Evolutionary conservation across 1,139 yeast genomes (phyloP), one percentile per base, ranked within the genome.

Genomic region (Geotrichum phurueaensis): DNA sequence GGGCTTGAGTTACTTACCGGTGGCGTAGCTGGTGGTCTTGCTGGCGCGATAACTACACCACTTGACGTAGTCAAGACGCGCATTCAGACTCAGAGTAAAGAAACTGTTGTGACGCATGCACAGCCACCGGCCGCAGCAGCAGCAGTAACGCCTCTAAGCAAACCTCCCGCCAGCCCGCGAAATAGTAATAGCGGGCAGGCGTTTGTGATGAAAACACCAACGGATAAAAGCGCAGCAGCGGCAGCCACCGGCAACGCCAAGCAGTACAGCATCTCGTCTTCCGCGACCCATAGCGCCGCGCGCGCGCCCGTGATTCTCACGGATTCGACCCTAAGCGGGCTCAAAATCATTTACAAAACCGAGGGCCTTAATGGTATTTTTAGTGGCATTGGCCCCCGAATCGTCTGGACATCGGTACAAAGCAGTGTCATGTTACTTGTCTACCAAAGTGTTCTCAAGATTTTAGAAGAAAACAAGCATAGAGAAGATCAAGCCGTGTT

Each of bases 361-460:
- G 97, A 94, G 72, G 98, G 99, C 0, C 62, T 87, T 0, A 66
- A 81, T 1, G 97, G 97, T 0, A 78, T 90, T 55, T 92, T 94
- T 74, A 84, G 94, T 47, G 99, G 99, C 1, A 97, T 95, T 12
- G 97, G 97, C 0, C 99, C 99, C 0, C 79, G 99, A 64, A 85
- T 92, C 65, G 89, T 94, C 9, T 94, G 99, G 99, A 92, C 99
- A 0, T 90, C 96, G 65, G 80, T 92, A 18, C 99, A 94, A 73
- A 89, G 97, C 73, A 89, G 97, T 64, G 87, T 94, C 61, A 94
- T 95, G 99, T 79, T 95, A 65, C 78, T 94, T 65, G 78, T 92
- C 56, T 94, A 94, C 75, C 99, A 94, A 69, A 68, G 68, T 23
- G 67, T 70, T 23, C 62, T 71, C 53, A 70, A 70, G 59, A 48